Evolutionary conservation across 2,329 filamentous ascomycete genomes (phyloP), one percentile per base, ranked within the genome.

Genomic region (Calonectria pteridis): DNA sequence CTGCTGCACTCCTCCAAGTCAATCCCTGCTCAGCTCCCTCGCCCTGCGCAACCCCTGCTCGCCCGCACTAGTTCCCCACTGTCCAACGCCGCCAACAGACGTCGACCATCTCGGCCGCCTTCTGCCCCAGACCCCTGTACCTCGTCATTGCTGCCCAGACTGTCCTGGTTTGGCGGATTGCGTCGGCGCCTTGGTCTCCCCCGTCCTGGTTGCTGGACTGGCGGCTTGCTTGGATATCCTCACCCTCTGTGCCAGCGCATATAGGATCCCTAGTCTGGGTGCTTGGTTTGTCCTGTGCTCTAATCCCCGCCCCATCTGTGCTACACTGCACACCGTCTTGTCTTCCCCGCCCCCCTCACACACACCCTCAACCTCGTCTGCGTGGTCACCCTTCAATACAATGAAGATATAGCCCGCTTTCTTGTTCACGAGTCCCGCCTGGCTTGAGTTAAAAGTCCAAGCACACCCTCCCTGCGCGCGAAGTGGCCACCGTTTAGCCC

Each of bases 231-330:
- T 76, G 71, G 75, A 74, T 75, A 76, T 62, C 73, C 73, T 77
- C 72, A 74, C 73, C 73, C 63, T 73, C 58, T 68, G 63, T 78
- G 78, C 78, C 78, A 79, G 76, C 78, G 78, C 78, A 79, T 78
- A 69, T 77, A 73, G 70, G 63, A 75, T 74, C 72, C 64, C 74
- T 76, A 69, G 70, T 75, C 77, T 72, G 68, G 75, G 62, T 65
- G 69, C 67, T 64, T 65, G 69, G 58, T 50, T 72, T 77, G 75
- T 71, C 75, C 75, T 78, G 77, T 77, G 77, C 77, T 75, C 64
- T 74, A 75, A 74, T 73, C 66, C 67, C 73, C 76, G 66, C 40
- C 50, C 75, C 66, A 79, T 76, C 77, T 69, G 71, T 73, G 64
- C 77, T 68, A 75, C 73, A 75, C 73, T 59, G 55, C 55, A 75